A percentile compares a stretch with the other conserved stretches of the same genome.
phyloP scores from a whole-genome alignment of 768 basidiomycete species.

The Mycena sanguinolenta region DNA sequence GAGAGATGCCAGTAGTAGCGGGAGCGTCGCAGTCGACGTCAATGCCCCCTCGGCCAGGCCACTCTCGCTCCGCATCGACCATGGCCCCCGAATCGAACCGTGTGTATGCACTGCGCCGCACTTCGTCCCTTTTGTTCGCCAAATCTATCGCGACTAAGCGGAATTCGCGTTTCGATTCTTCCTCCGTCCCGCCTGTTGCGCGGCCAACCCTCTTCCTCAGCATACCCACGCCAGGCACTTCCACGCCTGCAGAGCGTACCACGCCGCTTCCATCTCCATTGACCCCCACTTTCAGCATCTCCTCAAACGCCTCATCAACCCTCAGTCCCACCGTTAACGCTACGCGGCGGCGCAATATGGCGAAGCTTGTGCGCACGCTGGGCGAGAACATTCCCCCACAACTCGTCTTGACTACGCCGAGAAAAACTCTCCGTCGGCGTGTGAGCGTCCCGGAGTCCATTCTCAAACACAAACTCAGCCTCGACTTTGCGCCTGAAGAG shows the following conservation, averaged over 20 bases:
- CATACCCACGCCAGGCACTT: slow-evolving; percentile 9
- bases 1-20: too few relatives aligned
- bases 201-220: slow-evolving; percentile 20
- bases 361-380: slow-evolving; percentile 61
- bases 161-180: too few relatives aligned
- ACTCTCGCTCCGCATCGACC: neutral
- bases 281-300: neutral
- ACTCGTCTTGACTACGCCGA: slow-evolving; percentile 44
- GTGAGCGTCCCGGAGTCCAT: too few relatives aligned
- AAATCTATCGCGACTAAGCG: neutral
- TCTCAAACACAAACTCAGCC: too few relatives aligned
- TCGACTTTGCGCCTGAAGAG: too few relatives aligned
- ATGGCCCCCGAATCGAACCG: slow-evolving; percentile 13
- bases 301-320: too few relatives aligned
- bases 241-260: too few relatives aligned
- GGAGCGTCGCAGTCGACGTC: too few relatives aligned
- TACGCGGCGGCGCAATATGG: slow-evolving; percentile 54
- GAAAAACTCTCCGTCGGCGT: too few relatives aligned
- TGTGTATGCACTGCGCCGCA: slow-evolving; percentile 3
- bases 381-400: slow-evolving; percentile 59
- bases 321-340: slow-evolving; percentile 11
- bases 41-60: neutral
- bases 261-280: neutral
- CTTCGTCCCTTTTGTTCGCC: slow-evolving; percentile 18
- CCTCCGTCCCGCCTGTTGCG: neutral